A percentile compares a stretch with the other conserved stretches of the same genome.
phyloP scores from a whole-genome alignment of 1,284 basidiomycete genomes.

The Marasmius tenuissimus region DNA sequence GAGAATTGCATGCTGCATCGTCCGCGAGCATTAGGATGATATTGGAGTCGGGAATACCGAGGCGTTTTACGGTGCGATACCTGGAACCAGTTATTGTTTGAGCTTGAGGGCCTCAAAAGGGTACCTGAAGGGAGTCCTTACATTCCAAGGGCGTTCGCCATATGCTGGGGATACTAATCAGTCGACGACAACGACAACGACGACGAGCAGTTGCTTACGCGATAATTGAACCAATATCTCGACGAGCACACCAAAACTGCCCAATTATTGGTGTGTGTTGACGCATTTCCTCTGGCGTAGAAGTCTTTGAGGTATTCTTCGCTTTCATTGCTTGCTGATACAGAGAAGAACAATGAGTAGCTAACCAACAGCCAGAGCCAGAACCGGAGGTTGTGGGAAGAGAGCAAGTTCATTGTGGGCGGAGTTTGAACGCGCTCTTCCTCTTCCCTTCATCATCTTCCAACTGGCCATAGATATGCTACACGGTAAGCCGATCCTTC shows the following conservation, averaged over 20 bases:
- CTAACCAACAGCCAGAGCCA: neutral
- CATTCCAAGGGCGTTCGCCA: conserved; percentile 98
- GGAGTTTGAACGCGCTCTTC: neutral
- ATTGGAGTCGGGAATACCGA: conserved; percentile 97
- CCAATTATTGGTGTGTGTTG: conserved; percentile 93
- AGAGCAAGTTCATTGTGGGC: neutral
- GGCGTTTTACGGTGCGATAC: conserved; percentile 97
- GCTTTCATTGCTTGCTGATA: neutral
- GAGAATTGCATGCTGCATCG: conserved; percentile 91
- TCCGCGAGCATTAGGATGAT: conserved; percentile 99
- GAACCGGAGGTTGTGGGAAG: neutral
- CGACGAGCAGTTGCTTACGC: conserved; percentile 53
- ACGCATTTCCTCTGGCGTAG: neutral
- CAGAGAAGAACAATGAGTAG: neutral
- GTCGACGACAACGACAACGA: neutral
- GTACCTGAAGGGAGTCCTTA: conserved; percentile 32
- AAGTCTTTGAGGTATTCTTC: neutral
- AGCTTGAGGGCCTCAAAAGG: neutral
- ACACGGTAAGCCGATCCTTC: neutral
- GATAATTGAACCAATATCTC: conserved; percentile 98
- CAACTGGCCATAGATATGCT: neutral
- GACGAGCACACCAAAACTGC: conserved; percentile 95
- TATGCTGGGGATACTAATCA: conserved; percentile 62
- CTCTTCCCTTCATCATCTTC: neutral
- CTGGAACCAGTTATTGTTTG: conserved; percentile 37